These are phyloP conservation scores for Phytophthora podocarpi DNA, from an alignment of 352 stramenopile species.

Conservation along the genomic window DNA sequence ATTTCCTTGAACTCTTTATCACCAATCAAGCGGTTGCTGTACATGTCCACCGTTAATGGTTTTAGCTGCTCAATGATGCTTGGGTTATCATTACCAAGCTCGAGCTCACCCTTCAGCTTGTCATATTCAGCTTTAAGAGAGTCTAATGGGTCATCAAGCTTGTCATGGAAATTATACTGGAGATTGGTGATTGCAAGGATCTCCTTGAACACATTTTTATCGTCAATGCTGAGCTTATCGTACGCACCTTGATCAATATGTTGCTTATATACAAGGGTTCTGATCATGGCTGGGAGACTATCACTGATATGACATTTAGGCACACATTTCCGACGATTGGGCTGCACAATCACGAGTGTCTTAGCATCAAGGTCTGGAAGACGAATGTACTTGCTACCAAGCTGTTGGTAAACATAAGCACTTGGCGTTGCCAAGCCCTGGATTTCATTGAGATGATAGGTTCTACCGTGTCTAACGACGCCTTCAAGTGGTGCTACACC, in stretches of 20 bases:
- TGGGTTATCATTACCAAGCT: too few relatives aligned
- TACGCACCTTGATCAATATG: too few relatives aligned
- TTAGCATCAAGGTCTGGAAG: not conserved
- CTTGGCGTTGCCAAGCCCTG: not conserved
- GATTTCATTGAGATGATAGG: not conserved
- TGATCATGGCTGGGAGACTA: not conserved
- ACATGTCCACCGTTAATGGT: conserved; percentile 1
- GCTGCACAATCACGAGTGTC: not conserved
- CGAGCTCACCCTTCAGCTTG: too few relatives aligned
- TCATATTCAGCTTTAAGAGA: too few relatives aligned
- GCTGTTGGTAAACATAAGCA: not conserved
- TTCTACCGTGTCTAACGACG: not conserved
- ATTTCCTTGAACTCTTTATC: not conserved
- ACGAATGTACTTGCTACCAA: too few relatives aligned
- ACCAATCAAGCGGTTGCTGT: not conserved
- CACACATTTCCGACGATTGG: not conserved
- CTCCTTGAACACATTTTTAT: conserved; percentile 17
- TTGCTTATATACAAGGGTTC: too few relatives aligned
- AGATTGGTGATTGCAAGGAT: conserved; percentile 16
- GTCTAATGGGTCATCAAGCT: too few relatives aligned
- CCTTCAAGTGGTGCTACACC: not conserved
- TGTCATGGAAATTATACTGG: too few relatives aligned
- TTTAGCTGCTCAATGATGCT: too few relatives aligned
- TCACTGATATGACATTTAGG: not conserved
- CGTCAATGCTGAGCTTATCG: conserved; percentile 12